Evolutionary conservation across 495 filamentous ascomycete genomes (phyloP).

Genomic region (Penicillium robsamsonii): DNA sequence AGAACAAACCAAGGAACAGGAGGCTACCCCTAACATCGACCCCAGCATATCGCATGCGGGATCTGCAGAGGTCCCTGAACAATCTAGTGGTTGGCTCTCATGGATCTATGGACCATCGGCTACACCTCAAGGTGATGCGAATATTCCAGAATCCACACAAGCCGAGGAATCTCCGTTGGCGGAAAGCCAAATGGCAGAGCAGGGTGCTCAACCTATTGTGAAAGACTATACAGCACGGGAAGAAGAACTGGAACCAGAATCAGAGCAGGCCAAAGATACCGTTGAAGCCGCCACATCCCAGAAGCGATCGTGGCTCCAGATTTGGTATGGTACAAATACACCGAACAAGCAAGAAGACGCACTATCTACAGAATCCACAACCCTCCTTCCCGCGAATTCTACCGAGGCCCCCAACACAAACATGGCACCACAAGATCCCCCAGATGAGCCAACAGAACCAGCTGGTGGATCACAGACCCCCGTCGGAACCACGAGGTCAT

Average conservation of each 20-base stretch:
- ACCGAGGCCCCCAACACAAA: conserved; percentile 20
- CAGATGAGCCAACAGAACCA: conserved; percentile 25
- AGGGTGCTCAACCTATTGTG: conserved; percentile 19
- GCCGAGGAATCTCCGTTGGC: conserved; percentile 22
- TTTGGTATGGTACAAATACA: conserved; percentile 42
- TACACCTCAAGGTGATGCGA: conserved; percentile 11
- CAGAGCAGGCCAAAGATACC: conserved; percentile 20
- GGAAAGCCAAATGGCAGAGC: conserved; percentile 21
- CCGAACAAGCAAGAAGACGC: conserved; percentile 31
- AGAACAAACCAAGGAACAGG: conserved; percentile 21
- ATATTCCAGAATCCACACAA: conserved; percentile 11
- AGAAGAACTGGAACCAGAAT: conserved; percentile 15
- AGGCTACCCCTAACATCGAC: conserved; percentile 12
- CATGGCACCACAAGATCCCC: conserved; percentile 23
- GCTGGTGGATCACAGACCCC: conserved; percentile 40
- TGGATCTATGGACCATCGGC: conserved; percentile 48
- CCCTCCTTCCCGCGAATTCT: conserved; percentile 13
- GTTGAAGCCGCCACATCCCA: conserved; percentile 24
- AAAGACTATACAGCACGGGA: conserved; percentile 16
- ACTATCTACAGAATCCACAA: conserved; percentile 25
- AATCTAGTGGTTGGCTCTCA: conserved; percentile 56
- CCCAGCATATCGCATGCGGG: conserved; percentile 9
- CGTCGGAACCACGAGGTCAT: conserved; percentile 46
- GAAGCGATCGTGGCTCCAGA: conserved; percentile 49
- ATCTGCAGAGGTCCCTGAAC: conserved; percentile 25